Evolutionary conservation across 805 yeast species (phyloP), one percentile per base, ranked within the genome.

Genomic region (Priceomyces medius): DNA sequence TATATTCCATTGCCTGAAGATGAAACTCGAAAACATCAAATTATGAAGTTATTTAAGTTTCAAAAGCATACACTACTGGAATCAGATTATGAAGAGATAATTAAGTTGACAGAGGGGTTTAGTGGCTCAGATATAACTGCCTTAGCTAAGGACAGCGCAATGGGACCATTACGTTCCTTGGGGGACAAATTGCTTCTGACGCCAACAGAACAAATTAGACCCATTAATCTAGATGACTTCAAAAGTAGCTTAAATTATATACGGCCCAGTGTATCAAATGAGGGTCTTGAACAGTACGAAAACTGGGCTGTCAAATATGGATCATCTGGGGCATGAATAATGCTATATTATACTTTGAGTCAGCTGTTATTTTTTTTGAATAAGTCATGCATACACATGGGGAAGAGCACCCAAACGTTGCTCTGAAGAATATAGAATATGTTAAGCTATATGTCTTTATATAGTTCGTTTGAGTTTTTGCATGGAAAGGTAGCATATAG

Each of bases 121-220:
- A 86, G 96, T n/a, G 97, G 97, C 2, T 83, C 93, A 49, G 99
- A 91, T 63, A 76, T 91, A 32, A 89, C 97, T 0, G 90, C 96
- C 1, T 64, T 91, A 45, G 96, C 97, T 1, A 93, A 90, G 62
- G 97, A 91, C 60, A 95, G 97, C 2, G 97, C 99, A 1, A 90
- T 91, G 97, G 97, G 97, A 1, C 98, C 99, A 1, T 68, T 93
- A 27, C 74, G 99, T 48, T 84, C 88, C 31, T 66, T 91, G 18
- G 97, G 98, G 2, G 97, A 91, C 44, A 81, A 83, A 35, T 74
- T 91, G 41, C 70, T 91, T 48, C 61, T 68, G 56, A 77, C 82
- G 1, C 74, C 87, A 2, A 81, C 88, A 26, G 87, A 84, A 41
- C 80, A 80, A 44, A 89, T 91, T 41, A 69, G 98, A 40, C 83